A percentile compares a stretch with the other conserved stretches of the same genome.
Conservation (phyloP, 352 stramenopile genomes). For the Phytophthora pseudosyringae region DNA sequence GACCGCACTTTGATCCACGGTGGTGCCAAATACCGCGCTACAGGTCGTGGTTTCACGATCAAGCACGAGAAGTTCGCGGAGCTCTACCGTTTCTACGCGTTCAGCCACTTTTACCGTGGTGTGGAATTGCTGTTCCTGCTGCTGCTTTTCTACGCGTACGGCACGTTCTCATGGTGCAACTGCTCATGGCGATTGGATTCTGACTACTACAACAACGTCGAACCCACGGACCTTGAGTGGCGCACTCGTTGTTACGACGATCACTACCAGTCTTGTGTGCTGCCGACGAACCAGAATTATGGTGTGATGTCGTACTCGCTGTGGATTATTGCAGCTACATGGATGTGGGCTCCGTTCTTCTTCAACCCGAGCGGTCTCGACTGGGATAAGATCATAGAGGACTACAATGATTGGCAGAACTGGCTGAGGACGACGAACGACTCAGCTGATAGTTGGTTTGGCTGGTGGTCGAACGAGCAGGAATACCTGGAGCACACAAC, state of each 20-base stretch:
- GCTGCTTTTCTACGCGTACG: constrained; percentile 86
- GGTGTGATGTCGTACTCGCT: constrained; percentile 98
- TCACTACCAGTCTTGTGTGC: constrained; percentile 90
- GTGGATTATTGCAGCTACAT: constrained; percentile 92
- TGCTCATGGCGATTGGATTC: constrained; percentile 81
- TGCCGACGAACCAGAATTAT: constrained; percentile 97
- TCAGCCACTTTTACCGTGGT: constrained; percentile 98
- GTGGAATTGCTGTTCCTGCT: constrained; percentile 93
- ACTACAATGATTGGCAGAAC: constrained; percentile 95
- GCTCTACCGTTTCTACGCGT: constrained; percentile 97
- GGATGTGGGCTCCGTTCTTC: constrained; percentile 89
- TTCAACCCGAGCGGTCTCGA: constrained; percentile 98
- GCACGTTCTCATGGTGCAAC: constrained; percentile 95
- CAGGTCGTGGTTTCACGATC: constrained; percentile 98
- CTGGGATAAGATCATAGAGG: constrained; percentile 96
- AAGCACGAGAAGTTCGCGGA: constrained; percentile 98
- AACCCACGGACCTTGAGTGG: constrained; percentile 82
- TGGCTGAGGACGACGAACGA: constrained; percentile 93
- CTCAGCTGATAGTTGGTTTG: constrained; percentile 87
- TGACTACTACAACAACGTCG: constrained; percentile 76
- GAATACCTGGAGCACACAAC: constrained; percentile 87
- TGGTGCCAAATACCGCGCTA: constrained; percentile 98
- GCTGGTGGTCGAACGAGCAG: constrained; percentile 87
- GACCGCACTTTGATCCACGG: constrained; percentile 97
- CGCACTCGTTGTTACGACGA: constrained; percentile 79